Evolutionary conservation across 2,329 filamentous ascomycete species (phyloP).

Genomic region (Penicillium sp.): DNA sequence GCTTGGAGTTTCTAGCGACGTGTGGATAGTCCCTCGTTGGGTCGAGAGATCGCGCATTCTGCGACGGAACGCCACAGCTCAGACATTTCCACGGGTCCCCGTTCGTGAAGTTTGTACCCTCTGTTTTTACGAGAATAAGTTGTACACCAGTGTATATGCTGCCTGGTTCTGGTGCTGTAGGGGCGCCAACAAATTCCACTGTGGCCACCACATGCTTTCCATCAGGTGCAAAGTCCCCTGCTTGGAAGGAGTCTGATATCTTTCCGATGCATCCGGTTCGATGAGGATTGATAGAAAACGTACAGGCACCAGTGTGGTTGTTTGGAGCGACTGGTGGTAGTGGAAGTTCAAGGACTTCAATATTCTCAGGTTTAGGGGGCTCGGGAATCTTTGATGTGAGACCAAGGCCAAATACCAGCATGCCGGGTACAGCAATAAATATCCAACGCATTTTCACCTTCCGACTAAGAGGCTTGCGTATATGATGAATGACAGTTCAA

Average conservation of each 20-base stretch:
- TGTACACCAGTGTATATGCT: slow-evolving; percentile 51
- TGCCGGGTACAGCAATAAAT: neutral
- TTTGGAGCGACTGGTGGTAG: slow-evolving; percentile 41
- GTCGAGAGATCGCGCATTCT: slow-evolving; percentile 32
- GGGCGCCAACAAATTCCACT: slow-evolving; percentile 50
- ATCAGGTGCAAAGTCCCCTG: slow-evolving; percentile 47
- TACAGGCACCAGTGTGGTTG: slow-evolving; percentile 37
- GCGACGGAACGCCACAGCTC: slow-evolving; percentile 47
- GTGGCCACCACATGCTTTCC: slow-evolving; percentile 48
- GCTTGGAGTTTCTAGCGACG: slow-evolving; percentile 45
- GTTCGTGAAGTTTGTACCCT: slow-evolving; percentile 47
- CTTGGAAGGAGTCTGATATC: slow-evolving; percentile 25
- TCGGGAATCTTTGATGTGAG: neutral
- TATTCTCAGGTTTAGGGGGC: slow-evolving; percentile 38
- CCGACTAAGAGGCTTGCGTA: too few relatives aligned
- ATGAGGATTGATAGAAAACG: slow-evolving; percentile 36
- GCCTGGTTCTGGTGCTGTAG: slow-evolving; percentile 41
- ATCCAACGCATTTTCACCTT: neutral
- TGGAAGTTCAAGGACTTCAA: slow-evolving; percentile 41
- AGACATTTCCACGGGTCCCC: slow-evolving; percentile 56
- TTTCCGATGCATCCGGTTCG: slow-evolving; percentile 45
- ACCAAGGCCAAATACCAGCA: neutral
- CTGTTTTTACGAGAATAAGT: slow-evolving; percentile 49
- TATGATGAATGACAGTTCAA: too few relatives aligned
- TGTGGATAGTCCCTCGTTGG: slow-evolving; percentile 48